Conservation (phyloP, 805 yeast genomes). For the Wickerhamomyces strasburgensis region DNA sequence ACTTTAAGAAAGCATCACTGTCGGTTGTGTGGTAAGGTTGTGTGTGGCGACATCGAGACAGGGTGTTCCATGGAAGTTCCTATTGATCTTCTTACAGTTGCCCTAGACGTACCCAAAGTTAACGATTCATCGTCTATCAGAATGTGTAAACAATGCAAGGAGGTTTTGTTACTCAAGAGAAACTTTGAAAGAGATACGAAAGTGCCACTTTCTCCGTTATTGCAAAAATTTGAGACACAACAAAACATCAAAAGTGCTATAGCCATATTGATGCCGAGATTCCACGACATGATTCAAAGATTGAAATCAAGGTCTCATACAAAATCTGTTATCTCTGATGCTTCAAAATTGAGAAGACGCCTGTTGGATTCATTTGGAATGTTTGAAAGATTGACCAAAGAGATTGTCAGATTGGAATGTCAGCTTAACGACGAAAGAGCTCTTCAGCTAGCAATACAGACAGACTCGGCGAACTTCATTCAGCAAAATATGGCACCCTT, state of each 20-base stretch:
- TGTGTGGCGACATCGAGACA: conserved; percentile 60
- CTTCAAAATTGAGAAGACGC: conserved; percentile 37
- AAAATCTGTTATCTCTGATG: conserved; percentile 29
- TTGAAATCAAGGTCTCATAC: conserved; percentile 30
- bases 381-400: conserved; percentile 46
- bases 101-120: conserved; percentile 18
- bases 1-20: conserved; percentile 82
- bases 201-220: conserved; percentile 30
- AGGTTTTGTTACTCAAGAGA: conserved; percentile 51
- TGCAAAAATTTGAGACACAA: conserved; percentile 39
- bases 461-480: conserved; percentile 52
- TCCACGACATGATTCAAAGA: conserved; percentile 33
- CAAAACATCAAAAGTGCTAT: conserved; percentile 34
- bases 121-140: conserved; percentile 37
- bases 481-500: conserved; percentile 64
- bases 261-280: conserved; percentile 35
- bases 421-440: conserved; percentile 38
- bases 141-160: conserved; percentile 67
- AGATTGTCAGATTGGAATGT: conserved; percentile 32
- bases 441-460: conserved; percentile 50
- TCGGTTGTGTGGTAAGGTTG: conserved; percentile 76
- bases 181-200: conserved; percentile 39
- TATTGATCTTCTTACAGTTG: conserved; percentile 24
- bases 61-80: conserved; percentile 77
- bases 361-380: conserved; percentile 45